Evolutionary conservation across 2,329 filamentous ascomycete species (phyloP).

Genomic region (Monilinia vaccinii-corymbosi): DNA sequence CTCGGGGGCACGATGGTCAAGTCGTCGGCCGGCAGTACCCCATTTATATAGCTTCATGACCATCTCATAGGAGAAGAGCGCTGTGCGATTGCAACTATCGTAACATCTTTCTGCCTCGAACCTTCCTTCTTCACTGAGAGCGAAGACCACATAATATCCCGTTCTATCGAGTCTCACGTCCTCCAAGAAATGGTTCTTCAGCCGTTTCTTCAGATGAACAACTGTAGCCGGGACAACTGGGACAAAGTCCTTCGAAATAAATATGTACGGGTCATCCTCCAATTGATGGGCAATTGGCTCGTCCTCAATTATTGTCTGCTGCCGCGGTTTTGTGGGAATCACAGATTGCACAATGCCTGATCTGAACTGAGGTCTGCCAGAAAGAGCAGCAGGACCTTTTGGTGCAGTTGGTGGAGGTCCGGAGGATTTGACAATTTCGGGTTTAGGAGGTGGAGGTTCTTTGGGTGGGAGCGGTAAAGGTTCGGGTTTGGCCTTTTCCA

Average conservation of each 20-base stretch:
- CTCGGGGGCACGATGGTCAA: conserved; percentile 12
- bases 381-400: conserved; percentile 53
- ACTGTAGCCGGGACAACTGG: conserved; percentile 80
- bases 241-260: conserved; percentile 77
- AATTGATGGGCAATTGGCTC: conserved; percentile 58
- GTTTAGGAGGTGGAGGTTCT: conserved; percentile 27
- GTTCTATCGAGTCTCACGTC: conserved; percentile 75
- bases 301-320: conserved; percentile 48
- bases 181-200: conserved; percentile 74
- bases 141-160: conserved; percentile 90
- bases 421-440: conserved; percentile 37
- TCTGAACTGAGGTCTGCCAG: conserved; percentile 24
- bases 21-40: conserved; percentile 21
- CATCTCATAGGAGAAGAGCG: conserved; percentile 90
- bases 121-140: conserved; percentile 66
- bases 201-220: conserved; percentile 78
- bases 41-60: conserved; percentile 67
- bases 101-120: conserved; percentile 76
- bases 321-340: conserved; percentile 37
- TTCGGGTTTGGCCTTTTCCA: conserved; percentile 51
- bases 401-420: conserved; percentile 77
- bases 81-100: conserved; percentile 65
- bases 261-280: conserved; percentile 77
- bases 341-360: conserved; percentile 19
- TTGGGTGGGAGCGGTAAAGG: conserved; percentile 28